Conservation (phyloP, 2,329 filamentous ascomycete genomes). For the Neurospora sp. region DNA sequence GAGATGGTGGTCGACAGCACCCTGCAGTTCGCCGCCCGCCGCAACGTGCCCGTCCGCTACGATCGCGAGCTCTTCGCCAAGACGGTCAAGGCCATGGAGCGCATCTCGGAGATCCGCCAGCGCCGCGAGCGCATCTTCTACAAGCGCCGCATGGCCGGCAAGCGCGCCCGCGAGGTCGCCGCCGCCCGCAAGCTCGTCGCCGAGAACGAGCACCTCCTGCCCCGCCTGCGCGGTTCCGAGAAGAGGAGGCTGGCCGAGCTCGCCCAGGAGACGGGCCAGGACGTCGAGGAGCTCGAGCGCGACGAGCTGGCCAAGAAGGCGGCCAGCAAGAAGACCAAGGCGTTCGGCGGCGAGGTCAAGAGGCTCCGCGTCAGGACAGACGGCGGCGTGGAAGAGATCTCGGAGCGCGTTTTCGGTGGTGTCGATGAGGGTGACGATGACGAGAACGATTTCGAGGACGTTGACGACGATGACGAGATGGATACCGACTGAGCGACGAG, state of each 20-base stretch:
- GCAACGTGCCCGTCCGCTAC: conserved; percentile 93
- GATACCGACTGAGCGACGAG: conserved; percentile 29
- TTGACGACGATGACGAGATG: conserved; percentile 27
- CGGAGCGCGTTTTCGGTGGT: conserved; percentile 13
- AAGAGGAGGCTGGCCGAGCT: conserved; percentile 51
- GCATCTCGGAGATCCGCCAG: conserved; percentile 74
- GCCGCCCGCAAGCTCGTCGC: conserved; percentile 79
- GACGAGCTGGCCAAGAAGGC: conserved; percentile 21
- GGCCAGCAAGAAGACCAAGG: conserved; percentile 22
- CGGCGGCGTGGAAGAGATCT: conserved; percentile 32
- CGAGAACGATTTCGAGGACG: conserved; percentile 28
- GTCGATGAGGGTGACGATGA: conserved; percentile 25
- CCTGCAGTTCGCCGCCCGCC: conserved; percentile 80
- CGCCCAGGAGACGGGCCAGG: conserved; percentile 40
- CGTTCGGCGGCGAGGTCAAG: conserved; percentile 31
- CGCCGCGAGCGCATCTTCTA: conserved; percentile 87
- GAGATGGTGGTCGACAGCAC: conserved; percentile 89
- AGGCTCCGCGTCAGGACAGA: conserved; percentile 29
- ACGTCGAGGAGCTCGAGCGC: conserved; percentile 26
- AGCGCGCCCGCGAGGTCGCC: conserved; percentile 51
- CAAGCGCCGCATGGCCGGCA: conserved; percentile 71
- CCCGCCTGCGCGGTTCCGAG: conserved; percentile 57
- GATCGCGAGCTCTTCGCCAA: conserved; percentile 82
- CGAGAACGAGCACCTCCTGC: conserved; percentile 87
- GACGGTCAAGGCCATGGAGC: conserved; percentile 86